Percentiles rank a stretch among this genome's conserved stretches.
phyloP scores from a whole-genome alignment of 495 filamentous ascomycete genomes.

The Tuber microsphaerosporum region DNA sequence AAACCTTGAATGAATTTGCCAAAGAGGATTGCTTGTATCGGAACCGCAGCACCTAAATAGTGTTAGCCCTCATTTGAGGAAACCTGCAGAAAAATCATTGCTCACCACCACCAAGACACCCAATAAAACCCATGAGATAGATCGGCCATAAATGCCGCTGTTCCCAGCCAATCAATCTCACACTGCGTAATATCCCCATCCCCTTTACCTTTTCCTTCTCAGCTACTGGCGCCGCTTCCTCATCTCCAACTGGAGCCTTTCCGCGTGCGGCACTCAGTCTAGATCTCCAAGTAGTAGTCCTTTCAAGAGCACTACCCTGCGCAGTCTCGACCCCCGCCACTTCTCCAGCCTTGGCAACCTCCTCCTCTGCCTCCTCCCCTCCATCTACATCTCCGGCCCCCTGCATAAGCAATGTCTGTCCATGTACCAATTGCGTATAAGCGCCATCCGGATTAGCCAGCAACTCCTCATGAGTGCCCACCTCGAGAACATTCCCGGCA shows the following conservation, averaged over 20 bases:
- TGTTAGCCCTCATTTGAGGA: constrained; percentile 6
- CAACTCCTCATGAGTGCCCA: constrained; percentile 62
- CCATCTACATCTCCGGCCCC: constrained; percentile 4
- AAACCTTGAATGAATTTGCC: constrained; percentile 41
- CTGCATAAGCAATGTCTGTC: constrained; percentile 48
- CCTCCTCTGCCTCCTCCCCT: constrained; percentile 13
- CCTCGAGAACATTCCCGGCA: constrained; percentile 57
- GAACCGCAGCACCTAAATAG: constrained; percentile 39
- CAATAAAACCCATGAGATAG: constrained; percentile 21
- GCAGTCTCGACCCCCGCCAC: constrained; percentile 1
- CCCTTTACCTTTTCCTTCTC: constrained; percentile 7
- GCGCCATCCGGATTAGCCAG: constrained; percentile 49
- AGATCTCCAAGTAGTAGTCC: constrained; percentile 29
- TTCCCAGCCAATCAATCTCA: constrained; percentile 29
- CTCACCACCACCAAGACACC: constrained; percentile 26
- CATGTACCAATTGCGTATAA: constrained; percentile 51
- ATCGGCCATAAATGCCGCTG: constrained; percentile 26
- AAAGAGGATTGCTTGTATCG: constrained; percentile 43
- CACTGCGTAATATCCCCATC: constrained; percentile 24
- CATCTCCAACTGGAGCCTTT: constrained; percentile 11
- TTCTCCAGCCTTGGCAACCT: constrained; percentile 10
- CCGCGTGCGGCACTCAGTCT: constrained; percentile 22
- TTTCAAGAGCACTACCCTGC: constrained; percentile 10
- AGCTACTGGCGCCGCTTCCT: constrained; percentile 18
- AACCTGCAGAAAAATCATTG: constrained; percentile 1